phyloP scores from a whole-genome alignment of 208 protist species.

The Herpetomonas muscarum region DNA sequence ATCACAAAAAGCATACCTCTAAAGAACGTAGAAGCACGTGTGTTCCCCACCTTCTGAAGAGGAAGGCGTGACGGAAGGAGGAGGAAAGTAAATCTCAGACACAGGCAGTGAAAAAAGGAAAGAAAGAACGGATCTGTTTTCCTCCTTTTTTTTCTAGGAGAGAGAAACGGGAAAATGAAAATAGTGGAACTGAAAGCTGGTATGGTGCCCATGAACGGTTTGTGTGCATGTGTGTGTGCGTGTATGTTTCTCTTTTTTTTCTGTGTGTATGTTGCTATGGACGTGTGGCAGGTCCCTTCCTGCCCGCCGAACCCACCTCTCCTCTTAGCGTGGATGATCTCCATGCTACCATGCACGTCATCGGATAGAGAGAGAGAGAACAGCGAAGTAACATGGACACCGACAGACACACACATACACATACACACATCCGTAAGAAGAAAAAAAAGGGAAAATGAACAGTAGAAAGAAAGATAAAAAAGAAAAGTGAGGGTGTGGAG shows the following conservation, averaged over 20 bases:
- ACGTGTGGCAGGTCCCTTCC: too few species aligned
- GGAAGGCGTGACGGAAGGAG: not conserved
- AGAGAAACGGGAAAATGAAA: not conserved
- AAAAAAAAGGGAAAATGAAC: slow-evolving; percentile 6
- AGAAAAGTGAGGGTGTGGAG: not conserved
- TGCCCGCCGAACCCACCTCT: too few species aligned
- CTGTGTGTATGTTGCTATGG: slow-evolving; percentile 7
- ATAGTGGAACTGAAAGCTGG: not conserved
- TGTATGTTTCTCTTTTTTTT: slow-evolving; percentile 12
- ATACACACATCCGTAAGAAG: not conserved
- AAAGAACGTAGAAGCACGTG: too few species aligned
- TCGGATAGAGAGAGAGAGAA: too few species aligned
- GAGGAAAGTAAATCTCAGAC: not conserved
- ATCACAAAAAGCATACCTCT: too few species aligned
- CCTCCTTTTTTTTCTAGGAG: not conserved
- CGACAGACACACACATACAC: slow-evolving; percentile 2
- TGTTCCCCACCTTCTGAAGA: too few species aligned
- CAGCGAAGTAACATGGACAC: not conserved
- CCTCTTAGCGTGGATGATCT: too few species aligned
- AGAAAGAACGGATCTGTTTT: not conserved
- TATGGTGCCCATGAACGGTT: not conserved
- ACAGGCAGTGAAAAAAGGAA: slow-evolving; percentile 3
- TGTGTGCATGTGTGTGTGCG: slow-evolving; percentile 4
- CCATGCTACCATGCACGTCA: too few species aligned
- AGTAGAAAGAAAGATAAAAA: not conserved